Percentiles rank a stretch among this genome's conserved stretches.
Conservation (phyloP, 805 yeast species). For the Debaryomyces prosopidis region DNA sequence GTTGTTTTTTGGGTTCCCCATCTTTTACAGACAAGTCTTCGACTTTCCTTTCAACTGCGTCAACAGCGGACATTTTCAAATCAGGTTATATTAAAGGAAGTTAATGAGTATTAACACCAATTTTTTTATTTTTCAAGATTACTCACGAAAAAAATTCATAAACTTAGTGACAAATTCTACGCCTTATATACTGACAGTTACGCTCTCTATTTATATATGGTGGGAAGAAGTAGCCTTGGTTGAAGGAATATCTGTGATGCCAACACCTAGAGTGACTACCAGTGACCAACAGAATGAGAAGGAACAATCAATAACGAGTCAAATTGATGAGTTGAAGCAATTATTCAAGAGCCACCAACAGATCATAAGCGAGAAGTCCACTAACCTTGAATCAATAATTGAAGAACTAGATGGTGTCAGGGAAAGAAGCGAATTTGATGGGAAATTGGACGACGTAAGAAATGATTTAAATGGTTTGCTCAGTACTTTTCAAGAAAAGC, state of each 20-base stretch:
- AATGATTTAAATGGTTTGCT: neutral
- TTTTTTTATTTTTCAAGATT: neutral
- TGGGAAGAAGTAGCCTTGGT: neutral
- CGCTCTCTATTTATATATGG: neutral
- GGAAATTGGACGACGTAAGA: neutral
- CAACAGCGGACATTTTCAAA: conserved; percentile 12
- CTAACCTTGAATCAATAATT: conserved; percentile 1
- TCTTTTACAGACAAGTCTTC: conserved; percentile 41
- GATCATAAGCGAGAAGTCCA: neutral
- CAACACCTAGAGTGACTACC: neutral
- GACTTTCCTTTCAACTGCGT: conserved; percentile 45
- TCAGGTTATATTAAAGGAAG: neutral
- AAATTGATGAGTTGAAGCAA: conserved; percentile 4
- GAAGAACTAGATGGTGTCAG: neutral
- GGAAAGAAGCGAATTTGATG: neutral
- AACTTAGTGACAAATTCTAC: conserved; percentile 1
- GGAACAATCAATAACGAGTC: neutral
- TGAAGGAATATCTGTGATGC: neutral
- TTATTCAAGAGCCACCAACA: conserved; percentile 3
- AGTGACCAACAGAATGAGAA: neutral
- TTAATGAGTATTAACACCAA: neutral
- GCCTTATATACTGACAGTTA: neutral
- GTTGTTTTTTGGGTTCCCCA: conserved; percentile 4
- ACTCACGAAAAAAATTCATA: conserved; percentile 1
- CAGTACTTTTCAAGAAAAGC: neutral